A percentile compares a stretch with the other conserved stretches of the same genome.
phyloP scores from a whole-genome alignment of 2,329 filamentous ascomycete genomes.

The Talaromyces piceae region DNA sequence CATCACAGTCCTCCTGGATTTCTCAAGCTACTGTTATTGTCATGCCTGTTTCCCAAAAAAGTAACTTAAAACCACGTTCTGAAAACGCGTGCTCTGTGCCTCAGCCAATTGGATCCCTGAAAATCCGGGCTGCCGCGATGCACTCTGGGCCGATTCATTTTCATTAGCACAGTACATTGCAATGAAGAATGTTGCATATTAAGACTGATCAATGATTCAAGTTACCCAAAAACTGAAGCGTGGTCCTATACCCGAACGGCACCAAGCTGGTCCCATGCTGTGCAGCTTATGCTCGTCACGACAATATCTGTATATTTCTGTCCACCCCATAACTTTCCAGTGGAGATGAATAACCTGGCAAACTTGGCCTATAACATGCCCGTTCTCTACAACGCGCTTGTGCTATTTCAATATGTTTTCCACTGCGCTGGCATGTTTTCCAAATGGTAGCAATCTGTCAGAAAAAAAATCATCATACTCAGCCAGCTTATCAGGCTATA shows the following conservation, averaged over 20 bases:
- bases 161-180: slow-evolving; percentile 6
- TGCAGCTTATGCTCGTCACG: slow-evolving; percentile 72
- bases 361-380: slow-evolving; percentile 81
- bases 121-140: slow-evolving; percentile 68
- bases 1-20: no score
- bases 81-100: slow-evolving; percentile 82
- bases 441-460: slow-evolving; percentile 93
- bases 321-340: slow-evolving; percentile 73
- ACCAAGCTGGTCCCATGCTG: slow-evolving; percentile 97
- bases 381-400: slow-evolving; percentile 71
- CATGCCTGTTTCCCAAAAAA: no score
- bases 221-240: slow-evolving; percentile 63
- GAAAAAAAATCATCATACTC: slow-evolving; percentile 83
- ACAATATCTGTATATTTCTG: slow-evolving; percentile 83
- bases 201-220: slow-evolving; percentile 59
- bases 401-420: slow-evolving; percentile 80
- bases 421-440: slow-evolving; percentile 96
- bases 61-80: slow-evolving; percentile 63
- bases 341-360: slow-evolving; percentile 83
- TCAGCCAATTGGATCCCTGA: slow-evolving; percentile 73
- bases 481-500: slow-evolving; percentile 55
- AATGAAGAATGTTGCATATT: not conserved
- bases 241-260: slow-evolving; percentile 80
- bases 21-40: no score
- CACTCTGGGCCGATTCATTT: slow-evolving; percentile 50